Evolutionary conservation across 495 filamentous ascomycete species (phyloP), one percentile per base, ranked within the genome.

Genomic region (Penicillium coffeae): DNA sequence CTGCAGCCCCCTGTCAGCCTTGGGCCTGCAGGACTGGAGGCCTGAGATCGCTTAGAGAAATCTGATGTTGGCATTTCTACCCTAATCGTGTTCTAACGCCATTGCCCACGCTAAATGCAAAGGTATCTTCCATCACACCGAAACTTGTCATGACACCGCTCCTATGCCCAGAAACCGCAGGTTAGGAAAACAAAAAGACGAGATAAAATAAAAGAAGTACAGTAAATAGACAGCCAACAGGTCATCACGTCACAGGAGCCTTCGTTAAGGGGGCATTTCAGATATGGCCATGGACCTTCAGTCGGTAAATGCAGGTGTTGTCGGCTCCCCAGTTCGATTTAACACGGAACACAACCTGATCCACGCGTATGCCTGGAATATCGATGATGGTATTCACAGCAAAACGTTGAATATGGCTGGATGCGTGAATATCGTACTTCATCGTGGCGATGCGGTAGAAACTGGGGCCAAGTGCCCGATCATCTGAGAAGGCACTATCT

Each of bases 311-410:
- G 52, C 76, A 79, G 0, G 74, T 76, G 32, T 65, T 52, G 14
- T 68, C 49, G 2, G 61, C 60, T 3, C 73, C 76, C 73, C 74
- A 79, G 39, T 76, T 79, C 2, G 64, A 68, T 14, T 67, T 74
- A 7, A 75, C 64, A 2, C 76, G 63, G 34, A 78, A 58, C 5
- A 67, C 70, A 16, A 78, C 60, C 42, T 69, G 65, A 35, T 69
- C 56, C 12, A 71, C 69, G 4, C 67, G 59, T 8, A 78, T 47
- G 0, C 54, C 63, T 2, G 59, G 60, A 7, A 72, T 56, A 19
- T 74, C 61, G 33, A 75, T 55, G 10, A 66, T 38, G 8, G 66
- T 56, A 44, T 65, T 58, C 8, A 71, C 42, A 2, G 48, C 15
- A 45, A 76, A 75, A 3, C 42, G 15, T 47, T 79, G 76, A 12